A percentile compares a stretch with the other conserved stretches of the same genome.
Conservation (phyloP, 345 rosid species). For the Eucalyptus virginea region DNA sequence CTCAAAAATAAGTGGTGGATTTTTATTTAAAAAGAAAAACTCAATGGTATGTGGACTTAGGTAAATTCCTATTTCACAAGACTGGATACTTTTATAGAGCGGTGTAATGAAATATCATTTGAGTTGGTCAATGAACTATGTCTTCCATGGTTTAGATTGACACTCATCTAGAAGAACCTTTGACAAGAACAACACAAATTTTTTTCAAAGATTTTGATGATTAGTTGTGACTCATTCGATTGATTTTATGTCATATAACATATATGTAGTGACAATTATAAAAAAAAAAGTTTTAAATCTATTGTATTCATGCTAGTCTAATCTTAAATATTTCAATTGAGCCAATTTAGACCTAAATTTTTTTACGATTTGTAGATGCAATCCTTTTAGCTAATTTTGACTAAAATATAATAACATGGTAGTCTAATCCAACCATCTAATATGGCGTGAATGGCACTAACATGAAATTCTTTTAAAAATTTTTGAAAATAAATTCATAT, state of each 20-base stretch:
- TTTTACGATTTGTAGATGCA: rapidly evolving
- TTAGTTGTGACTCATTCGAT: not conserved
- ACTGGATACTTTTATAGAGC: not conserved
- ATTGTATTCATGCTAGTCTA: too few relatives aligned
- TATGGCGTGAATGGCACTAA: not conserved
- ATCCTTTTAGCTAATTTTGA: too few relatives aligned
- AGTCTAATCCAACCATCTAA: not conserved
- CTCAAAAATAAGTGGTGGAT: not conserved
- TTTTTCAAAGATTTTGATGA: not conserved
- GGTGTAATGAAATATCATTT: not conserved
- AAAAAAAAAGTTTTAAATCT: too few relatives aligned
- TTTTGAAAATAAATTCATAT: too few relatives aligned
- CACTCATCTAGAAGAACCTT: not conserved
- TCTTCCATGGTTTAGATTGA: not conserved
- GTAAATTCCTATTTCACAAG: not conserved
- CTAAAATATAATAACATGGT: rapidly evolving
- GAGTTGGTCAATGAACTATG: not conserved
- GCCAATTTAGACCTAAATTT: rapidly evolving
- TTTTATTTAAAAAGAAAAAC: not conserved
- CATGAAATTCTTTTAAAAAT: rapidly evolving
- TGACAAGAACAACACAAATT: not conserved
- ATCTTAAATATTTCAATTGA: rapidly evolving
- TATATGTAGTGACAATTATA: rapidly evolving
- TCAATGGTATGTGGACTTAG: not conserved
- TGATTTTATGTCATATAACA: not conserved